phyloP scores from a whole-genome alignment of 768 basidiomycete species.

The Phylloporus sp. region DNA sequence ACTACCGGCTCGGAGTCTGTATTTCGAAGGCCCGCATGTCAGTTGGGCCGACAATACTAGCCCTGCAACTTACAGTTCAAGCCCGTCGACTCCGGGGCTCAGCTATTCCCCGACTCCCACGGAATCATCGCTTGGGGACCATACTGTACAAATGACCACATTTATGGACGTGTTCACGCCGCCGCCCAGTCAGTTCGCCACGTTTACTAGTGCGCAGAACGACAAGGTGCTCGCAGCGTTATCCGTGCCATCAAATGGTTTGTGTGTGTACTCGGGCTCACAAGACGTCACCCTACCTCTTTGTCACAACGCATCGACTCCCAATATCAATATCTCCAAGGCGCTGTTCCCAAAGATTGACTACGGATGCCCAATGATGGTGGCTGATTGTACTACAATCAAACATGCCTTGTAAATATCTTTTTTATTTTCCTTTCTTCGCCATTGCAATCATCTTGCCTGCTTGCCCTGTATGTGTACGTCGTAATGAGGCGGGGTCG shows the following conservation, averaged over 20 bases:
- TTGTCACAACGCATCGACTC: conserved; percentile 9
- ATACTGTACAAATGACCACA: conserved; percentile 51
- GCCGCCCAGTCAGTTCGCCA: conserved; percentile 34
- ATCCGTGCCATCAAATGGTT: conserved; percentile 12
- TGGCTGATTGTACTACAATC: conserved; percentile 8
- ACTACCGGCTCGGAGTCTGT: conserved; percentile 34
- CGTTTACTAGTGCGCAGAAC: conserved; percentile 33
- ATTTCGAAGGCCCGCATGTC: conserved; percentile 11
- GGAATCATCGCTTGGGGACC: conserved; percentile 51
- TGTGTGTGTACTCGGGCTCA: conserved; percentile 16
- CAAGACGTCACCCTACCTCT: conserved; percentile 13
- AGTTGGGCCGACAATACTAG: conserved; percentile 11
- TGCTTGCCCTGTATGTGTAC: conserved; percentile 25
- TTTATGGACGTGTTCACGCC: conserved; percentile 43
- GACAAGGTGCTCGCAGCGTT: conserved; percentile 26
- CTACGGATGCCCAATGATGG: conserved; percentile 18
- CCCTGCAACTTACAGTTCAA: conserved; percentile 27
- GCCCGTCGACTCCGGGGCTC: conserved; percentile 53
- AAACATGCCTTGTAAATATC: conserved; percentile 16
- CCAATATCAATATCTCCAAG: conserved; percentile 14
- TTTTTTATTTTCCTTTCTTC: conserved; percentile 8
- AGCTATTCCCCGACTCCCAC: conserved; percentile 58
- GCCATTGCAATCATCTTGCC: conserved; percentile 11
- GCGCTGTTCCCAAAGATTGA: conserved; percentile 7
- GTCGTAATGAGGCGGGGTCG: conserved; percentile 14